Conservation (phyloP, 2,329 filamentous ascomycete genomes). For the Rugonectria rugulosa region DNA sequence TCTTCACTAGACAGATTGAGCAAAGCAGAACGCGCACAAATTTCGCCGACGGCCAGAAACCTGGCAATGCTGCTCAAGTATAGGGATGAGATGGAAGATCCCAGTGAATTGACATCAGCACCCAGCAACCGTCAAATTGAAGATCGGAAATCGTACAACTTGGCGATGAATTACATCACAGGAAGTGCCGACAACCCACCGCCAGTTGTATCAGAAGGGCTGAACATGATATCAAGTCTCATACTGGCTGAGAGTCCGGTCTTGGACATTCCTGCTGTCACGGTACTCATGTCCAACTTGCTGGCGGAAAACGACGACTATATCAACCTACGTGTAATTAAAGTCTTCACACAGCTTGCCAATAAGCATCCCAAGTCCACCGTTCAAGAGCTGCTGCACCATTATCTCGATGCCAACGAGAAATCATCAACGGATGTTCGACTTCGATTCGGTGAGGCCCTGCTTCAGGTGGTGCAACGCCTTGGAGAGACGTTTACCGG, state of each 20-base stretch:
- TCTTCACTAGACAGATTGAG: slow-evolving; percentile 55
- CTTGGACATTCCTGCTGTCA: slow-evolving; percentile 70
- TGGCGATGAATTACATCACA: slow-evolving; percentile 71
- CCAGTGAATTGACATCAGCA: slow-evolving; percentile 45
- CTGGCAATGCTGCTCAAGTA: slow-evolving; percentile 63
- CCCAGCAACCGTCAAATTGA: slow-evolving; percentile 60
- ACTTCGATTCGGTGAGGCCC: slow-evolving; percentile 72
- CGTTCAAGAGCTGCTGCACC: slow-evolving; percentile 68
- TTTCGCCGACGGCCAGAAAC: slow-evolving; percentile 63
- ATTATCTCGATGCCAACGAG: slow-evolving; percentile 71
- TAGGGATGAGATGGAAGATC: slow-evolving; percentile 60
- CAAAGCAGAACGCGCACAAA: slow-evolving; percentile 46
- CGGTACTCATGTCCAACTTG: slow-evolving; percentile 70
- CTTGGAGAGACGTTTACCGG: slow-evolving; percentile 64
- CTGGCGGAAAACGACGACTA: slow-evolving; percentile 74
- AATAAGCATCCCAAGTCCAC: slow-evolving; percentile 69
- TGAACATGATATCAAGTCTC: slow-evolving; percentile 66
- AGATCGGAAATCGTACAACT: slow-evolving; percentile 67
- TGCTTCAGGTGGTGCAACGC: slow-evolving; percentile 69
- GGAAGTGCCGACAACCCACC: slow-evolving; percentile 65
- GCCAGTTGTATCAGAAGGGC: slow-evolving; percentile 71
- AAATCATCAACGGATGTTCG: slow-evolving; percentile 67
- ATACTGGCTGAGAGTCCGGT: slow-evolving; percentile 63
- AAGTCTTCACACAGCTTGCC: slow-evolving; percentile 68
- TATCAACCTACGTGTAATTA: slow-evolving; percentile 73